phyloP scores from a whole-genome alignment of 495 filamentous ascomycete genomes.

The Lasiosphaeriaceae sp. region DNA sequence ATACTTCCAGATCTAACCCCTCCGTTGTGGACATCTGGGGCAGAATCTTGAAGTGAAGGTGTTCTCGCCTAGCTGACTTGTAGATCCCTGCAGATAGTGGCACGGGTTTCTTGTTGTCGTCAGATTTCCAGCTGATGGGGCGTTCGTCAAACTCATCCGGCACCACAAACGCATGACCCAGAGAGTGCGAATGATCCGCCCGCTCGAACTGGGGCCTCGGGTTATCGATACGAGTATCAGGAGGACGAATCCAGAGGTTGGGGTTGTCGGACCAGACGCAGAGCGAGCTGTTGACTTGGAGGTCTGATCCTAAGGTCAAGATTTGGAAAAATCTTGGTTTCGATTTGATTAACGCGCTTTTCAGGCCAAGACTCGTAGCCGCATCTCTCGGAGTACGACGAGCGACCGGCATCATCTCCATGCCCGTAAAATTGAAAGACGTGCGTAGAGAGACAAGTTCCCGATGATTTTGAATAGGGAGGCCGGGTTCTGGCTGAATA shows the following conservation, averaged over 20 bases:
- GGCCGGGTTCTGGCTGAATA: slow-evolving; percentile 17
- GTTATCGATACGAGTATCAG: slow-evolving; percentile 1
- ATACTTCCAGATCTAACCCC: too few relatives aligned
- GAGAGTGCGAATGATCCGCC: neutral
- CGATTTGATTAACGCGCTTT: slow-evolving; percentile 5
- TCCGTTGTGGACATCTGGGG: too few relatives aligned
- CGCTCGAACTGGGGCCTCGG: slow-evolving; percentile 1
- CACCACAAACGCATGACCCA: slow-evolving; percentile 22
- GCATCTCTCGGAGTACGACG: neutral
- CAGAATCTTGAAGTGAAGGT: too few relatives aligned
- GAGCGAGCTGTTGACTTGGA: slow-evolving; percentile 23
- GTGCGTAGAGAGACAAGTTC: slow-evolving; percentile 15
- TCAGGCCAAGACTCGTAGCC: neutral
- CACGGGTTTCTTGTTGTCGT: neutral
- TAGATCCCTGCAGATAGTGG: too few relatives aligned
- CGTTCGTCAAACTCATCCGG: slow-evolving; percentile 27
- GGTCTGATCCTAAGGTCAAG: slow-evolving; percentile 22
- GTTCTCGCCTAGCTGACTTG: too few relatives aligned
- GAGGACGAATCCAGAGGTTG: slow-evolving; percentile 1
- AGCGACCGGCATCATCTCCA: slow-evolving; percentile 21
- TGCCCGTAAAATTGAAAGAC: slow-evolving; percentile 11
- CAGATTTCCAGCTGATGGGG: slow-evolving; percentile 6
- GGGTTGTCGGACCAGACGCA: slow-evolving; percentile 24
- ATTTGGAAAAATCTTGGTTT: slow-evolving; percentile 28
- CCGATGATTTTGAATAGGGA: slow-evolving; percentile 18